A percentile compares a stretch with the other conserved stretches of the same genome.
Conservation (phyloP, 805 yeast genomes). For the Sungouiozyma ichnusensis region DNA sequence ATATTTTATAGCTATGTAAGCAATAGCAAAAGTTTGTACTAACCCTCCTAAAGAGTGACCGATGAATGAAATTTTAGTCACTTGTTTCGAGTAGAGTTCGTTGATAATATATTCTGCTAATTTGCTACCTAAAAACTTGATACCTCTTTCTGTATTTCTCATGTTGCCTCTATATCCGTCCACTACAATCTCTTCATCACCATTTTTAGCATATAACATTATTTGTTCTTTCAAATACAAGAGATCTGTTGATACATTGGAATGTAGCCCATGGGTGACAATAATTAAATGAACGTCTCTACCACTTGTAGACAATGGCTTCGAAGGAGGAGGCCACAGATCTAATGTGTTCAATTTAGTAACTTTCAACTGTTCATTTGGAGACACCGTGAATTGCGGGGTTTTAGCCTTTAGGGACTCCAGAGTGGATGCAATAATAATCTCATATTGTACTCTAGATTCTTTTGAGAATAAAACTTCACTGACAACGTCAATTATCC, state of each 20-base stretch:
- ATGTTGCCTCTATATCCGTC: conserved; percentile 61
- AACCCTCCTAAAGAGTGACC: conserved; percentile 78
- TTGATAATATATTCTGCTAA: conserved; percentile 56
- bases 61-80: conserved; percentile 53
- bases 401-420: background rate
- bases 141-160: conserved; percentile 71
- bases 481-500: conserved; percentile 63
- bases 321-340: conserved; percentile 52
- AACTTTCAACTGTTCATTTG: conserved; percentile 34
- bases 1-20: conserved; percentile 54
- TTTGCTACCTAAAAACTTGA: conserved; percentile 59
- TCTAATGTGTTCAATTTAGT: conserved; percentile 46
- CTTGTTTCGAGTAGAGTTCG: conserved; percentile 32
- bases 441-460: conserved; percentile 51
- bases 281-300: conserved; percentile 54
- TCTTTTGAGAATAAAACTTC: conserved; percentile 59
- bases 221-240: conserved; percentile 59
- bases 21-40: conserved; percentile 66
- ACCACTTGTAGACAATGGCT: conserved; percentile 5
- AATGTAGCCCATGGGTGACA: conserved; percentile 68
- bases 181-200: conserved; percentile 43
- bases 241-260: conserved; percentile 70
- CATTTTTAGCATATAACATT: conserved; percentile 30
- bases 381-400: conserved; percentile 4
- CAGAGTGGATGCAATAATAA: conserved; percentile 28